Evolutionary conservation across 2,329 filamentous ascomycete species (phyloP).

Genomic region (Coniochaeta sp.): DNA sequence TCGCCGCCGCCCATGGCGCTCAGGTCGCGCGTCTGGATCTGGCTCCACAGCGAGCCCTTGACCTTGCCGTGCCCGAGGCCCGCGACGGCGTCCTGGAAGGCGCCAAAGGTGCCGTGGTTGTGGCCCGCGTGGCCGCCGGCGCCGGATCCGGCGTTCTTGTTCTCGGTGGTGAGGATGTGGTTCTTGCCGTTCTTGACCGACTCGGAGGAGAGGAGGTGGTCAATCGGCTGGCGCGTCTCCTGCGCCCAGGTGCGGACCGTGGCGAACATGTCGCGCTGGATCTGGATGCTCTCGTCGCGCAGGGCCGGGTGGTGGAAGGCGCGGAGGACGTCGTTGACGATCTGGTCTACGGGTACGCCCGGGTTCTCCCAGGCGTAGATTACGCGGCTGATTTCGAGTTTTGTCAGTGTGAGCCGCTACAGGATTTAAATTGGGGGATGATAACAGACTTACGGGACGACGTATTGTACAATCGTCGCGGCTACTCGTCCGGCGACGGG

Average conservation of each 20-base stretch:
- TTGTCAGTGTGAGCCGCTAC: not conserved
- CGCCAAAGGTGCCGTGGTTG: constrained; percentile 27
- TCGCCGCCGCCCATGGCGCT: constrained; percentile 45
- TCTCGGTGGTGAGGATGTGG: constrained; percentile 43
- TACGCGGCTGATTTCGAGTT: constrained; percentile 47
- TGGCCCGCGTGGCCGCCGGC: constrained; percentile 18
- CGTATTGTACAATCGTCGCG: constrained; percentile 72
- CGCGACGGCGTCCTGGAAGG: constrained; percentile 27
- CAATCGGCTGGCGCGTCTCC: constrained; percentile 60
- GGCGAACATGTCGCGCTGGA: constrained; percentile 83
- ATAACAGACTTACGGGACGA: constrained; percentile 59
- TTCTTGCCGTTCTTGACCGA: constrained; percentile 80
- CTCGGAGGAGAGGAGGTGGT: constrained; percentile 71
- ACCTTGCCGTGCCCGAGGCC: constrained; percentile 46
- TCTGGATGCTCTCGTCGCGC: constrained; percentile 66
- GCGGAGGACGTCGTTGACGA: constrained; percentile 70
- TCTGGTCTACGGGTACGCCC: constrained; percentile 72
- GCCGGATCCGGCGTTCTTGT: constrained; percentile 15
- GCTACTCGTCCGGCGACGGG: constrained; percentile 69
- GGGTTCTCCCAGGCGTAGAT: constrained; percentile 92
- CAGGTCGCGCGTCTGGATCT: constrained; percentile 52
- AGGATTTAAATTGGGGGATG: not conserved
- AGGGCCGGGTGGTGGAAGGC: constrained; percentile 89
- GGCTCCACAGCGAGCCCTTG: constrained; percentile 51
- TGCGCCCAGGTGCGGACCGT: constrained; percentile 78